A percentile compares a stretch with the other conserved stretches of the same genome.
Conservation (phyloP, 2,329 filamentous ascomycete species). For the Raffaelea albimanens region DNA sequence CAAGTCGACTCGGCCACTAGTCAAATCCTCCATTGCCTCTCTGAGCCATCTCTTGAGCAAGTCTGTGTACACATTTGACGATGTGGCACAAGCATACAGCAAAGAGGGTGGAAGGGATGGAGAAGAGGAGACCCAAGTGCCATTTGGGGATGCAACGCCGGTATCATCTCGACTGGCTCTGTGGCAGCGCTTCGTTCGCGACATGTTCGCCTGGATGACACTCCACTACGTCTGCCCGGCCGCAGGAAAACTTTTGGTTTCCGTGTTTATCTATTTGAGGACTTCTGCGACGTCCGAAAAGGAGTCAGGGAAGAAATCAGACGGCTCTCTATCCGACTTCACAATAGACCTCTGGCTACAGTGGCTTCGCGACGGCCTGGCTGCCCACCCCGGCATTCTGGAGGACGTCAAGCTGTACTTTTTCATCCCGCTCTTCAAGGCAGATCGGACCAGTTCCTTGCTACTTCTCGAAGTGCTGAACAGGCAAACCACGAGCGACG, state of each 20-base stretch:
- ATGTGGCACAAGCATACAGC: constrained; percentile 34
- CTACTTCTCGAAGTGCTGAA: constrained; percentile 44
- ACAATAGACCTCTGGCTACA: constrained; percentile 40
- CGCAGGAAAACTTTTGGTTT: constrained; percentile 52
- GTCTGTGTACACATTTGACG: constrained; percentile 38
- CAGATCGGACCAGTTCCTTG: constrained; percentile 42
- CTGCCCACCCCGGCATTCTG: constrained; percentile 39
- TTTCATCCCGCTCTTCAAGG: constrained; percentile 52
- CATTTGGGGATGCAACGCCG: not conserved
- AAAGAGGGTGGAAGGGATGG: constrained; percentile 17
- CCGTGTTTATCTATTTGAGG: constrained; percentile 40
- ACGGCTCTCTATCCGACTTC: constrained; percentile 15
- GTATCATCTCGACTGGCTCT: constrained; percentile 2
- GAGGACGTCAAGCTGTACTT: constrained; percentile 57
- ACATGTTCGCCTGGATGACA: constrained; percentile 38
- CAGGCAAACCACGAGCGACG: constrained; percentile 36
- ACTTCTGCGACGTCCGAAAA: constrained; percentile 14
- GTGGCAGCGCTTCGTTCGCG: constrained; percentile 22
- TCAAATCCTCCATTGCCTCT: constrained; percentile 61
- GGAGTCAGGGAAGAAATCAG: constrained; percentile 17
- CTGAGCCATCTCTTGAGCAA: constrained; percentile 59
- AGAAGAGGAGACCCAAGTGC: not conserved
- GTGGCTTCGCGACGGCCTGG: constrained; percentile 45
- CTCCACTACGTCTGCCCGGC: constrained; percentile 49
- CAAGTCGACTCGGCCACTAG: constrained; percentile 51